These are phyloP conservation scores for Myxozyma nipponensis DNA, from an alignment of 805 yeast species.

Conservation along the genomic window DNA sequence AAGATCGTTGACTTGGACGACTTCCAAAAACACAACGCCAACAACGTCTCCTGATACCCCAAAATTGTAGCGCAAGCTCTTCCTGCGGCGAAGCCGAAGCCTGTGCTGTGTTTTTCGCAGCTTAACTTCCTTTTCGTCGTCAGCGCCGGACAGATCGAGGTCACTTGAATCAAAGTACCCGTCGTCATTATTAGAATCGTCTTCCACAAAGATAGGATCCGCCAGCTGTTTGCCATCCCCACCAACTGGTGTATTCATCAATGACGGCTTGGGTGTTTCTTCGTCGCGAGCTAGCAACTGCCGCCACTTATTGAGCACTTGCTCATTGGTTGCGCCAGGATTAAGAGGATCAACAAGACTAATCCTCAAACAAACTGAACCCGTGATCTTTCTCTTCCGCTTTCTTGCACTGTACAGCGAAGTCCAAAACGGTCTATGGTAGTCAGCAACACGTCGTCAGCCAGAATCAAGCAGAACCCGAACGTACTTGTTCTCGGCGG, in stretches of 20 bases:
- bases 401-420: conserved; percentile 13
- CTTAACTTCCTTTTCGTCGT: not conserved
- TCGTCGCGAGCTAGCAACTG: not conserved
- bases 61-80: conserved; percentile 10
- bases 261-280: not conserved
- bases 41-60: conserved; percentile 31
- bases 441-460: not conserved
- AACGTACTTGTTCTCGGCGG: conserved; percentile 7
- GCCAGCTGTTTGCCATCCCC: not conserved
- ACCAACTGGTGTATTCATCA: too few species aligned
- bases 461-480: not conserved
- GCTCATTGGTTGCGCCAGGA: conserved; percentile 11
- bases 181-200: not conserved
- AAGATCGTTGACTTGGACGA: conserved; percentile 65
- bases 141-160: not conserved
- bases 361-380: conserved; percentile 9
- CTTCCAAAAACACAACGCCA: conserved; percentile 77
- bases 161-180: not conserved
- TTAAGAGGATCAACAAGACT: conserved; percentile 15
- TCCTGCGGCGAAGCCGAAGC: conserved; percentile 1
- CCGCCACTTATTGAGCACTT: conserved; percentile 10
- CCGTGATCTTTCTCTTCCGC: conserved; percentile 11
- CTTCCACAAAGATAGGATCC: not conserved
- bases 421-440: conserved; percentile 15
- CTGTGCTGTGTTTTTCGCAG: not conserved